These are phyloP conservation scores for Trichoderma virens DNA, from an alignment of 495 filamentous ascomycete genomes.

Conservation along the genomic window DNA sequence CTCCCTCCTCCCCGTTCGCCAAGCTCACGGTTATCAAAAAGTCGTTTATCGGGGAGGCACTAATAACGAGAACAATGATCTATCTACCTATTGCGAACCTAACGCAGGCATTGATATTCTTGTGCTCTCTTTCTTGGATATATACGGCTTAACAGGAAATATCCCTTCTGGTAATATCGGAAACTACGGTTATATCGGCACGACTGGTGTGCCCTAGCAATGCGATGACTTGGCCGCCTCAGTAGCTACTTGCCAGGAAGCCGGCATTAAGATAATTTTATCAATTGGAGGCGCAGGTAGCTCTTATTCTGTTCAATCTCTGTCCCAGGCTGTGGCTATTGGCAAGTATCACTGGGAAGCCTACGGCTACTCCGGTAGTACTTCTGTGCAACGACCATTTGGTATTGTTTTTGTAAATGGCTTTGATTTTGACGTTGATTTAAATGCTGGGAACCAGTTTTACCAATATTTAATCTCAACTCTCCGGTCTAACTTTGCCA, in stretches of 20 bases:
- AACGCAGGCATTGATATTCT: conserved; percentile 38
- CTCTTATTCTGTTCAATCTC: conserved; percentile 1
- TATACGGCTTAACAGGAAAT: conserved; percentile 24
- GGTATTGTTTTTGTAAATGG: conserved; percentile 46
- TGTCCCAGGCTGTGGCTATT: conserved; percentile 1
- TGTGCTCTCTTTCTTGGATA: conserved; percentile 46
- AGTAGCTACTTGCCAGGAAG: conserved; percentile 48
- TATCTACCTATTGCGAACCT: conserved; percentile 29
- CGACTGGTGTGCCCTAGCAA: background rate
- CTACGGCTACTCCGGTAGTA: conserved; percentile 44
- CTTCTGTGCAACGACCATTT: conserved; percentile 36
- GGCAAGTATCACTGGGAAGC: conserved; percentile 41
- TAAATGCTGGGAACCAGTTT: background rate
- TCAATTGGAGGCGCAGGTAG: conserved; percentile 43
- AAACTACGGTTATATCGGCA: conserved; percentile 21
- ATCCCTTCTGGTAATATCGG: conserved; percentile 32
- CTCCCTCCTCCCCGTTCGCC: background rate
- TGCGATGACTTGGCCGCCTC: conserved; percentile 31
- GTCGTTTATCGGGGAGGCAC: conserved; percentile 37
- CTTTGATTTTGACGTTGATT: conserved; percentile 46
- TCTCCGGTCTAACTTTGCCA: conserved; percentile 34
- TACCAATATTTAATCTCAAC: conserved; percentile 16
- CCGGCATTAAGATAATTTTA: conserved; percentile 50
- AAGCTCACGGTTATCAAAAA: conserved; percentile 14
- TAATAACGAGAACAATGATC: conserved; percentile 32